These are phyloP conservation scores for Cladosporium sp. DNA, from an alignment of 2,329 filamentous ascomycete genomes.

Conservation along the genomic window DNA sequence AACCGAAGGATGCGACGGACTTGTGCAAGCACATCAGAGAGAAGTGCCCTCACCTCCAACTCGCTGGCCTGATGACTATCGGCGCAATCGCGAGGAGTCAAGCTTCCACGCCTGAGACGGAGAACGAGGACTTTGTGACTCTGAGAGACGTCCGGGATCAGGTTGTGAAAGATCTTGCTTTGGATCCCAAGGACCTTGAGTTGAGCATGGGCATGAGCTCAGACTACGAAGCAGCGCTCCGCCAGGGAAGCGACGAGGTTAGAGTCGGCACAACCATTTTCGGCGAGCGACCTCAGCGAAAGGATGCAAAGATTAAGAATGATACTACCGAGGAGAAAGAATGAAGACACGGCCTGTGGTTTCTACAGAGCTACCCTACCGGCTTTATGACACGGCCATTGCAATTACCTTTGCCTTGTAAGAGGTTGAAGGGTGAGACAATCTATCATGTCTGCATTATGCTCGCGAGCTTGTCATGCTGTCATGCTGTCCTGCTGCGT, in stretches of 20 bases:
- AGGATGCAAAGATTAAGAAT: slow-evolving; percentile 63
- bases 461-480: no score
- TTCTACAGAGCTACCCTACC: no score
- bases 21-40: slow-evolving; percentile 67
- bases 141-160: slow-evolving; percentile 66
- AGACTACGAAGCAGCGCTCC: slow-evolving; percentile 86
- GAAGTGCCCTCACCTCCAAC: slow-evolving; percentile 65
- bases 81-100: slow-evolving; percentile 84
- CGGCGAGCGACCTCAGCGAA: slow-evolving; percentile 72
- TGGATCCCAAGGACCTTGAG: slow-evolving; percentile 60
- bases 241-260: slow-evolving; percentile 80
- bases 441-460: no score
- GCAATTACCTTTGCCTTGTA: no score
- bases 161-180: slow-evolving; percentile 58
- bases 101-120: slow-evolving; percentile 63
- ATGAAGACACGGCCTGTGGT: not conserved
- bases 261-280: slow-evolving; percentile 93
- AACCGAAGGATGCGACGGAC: slow-evolving; percentile 56
- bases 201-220: slow-evolving; percentile 98
- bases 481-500: no score
- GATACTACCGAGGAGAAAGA: slow-evolving; percentile 18
- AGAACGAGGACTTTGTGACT: slow-evolving; percentile 82
- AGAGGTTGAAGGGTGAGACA: no score
- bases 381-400: no score
- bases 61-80: slow-evolving; percentile 93